Base-by-base conservation (phyloP, 148 eudicot species). In the Diospyros lotus region DNA sequence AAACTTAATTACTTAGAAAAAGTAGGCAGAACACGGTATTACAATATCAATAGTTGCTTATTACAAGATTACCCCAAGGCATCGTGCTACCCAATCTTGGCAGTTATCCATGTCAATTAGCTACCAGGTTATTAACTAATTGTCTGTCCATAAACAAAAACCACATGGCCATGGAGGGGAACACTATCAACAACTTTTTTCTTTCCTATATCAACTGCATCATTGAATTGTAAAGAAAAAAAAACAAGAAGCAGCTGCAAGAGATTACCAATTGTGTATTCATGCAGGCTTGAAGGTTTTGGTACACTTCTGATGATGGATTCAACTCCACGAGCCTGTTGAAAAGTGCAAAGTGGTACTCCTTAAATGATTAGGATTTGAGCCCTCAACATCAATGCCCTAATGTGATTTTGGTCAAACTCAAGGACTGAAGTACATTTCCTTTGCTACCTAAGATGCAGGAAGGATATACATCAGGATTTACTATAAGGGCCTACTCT, bases 371-470 rank as follows among this genome's bases (percentile, higher is more conserved):
- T 95, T 66, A 94, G 82, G 74, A 95, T 94, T 80, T 94, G 98
- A 75, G 98, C 97, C 41, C 97, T 95, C 86, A 94, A 77, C 98
- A 94, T 92, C 64, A 91, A 74, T 51, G 98, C 98, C 77, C 97
- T 97, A 28, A 95, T 90, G 86, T 94, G 98, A 28, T 89, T 84
- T 64, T 83, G 73, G 83, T 94, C 97, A 64, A 94, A 91, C 90
- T 91, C 95, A 73, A 94, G 95, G 77, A 94, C 98, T 67, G 88
- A 90, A 2, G 97, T 88, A 79, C 98, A 91, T 78, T 28, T 94
- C 98, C 62, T 86, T 89, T 72, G 98, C 91, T 70, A 97, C 98
- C 98, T 94, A 82, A 68, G 65, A 81, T 68, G 10, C 75, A 72
- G 52, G 53, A 1, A 77, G 68, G 53, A 75, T 71, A 44, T 79